Evolutionary conservation across 2,329 filamentous ascomycete species (phyloP).

Genomic region (Fonsecaea erecta): DNA sequence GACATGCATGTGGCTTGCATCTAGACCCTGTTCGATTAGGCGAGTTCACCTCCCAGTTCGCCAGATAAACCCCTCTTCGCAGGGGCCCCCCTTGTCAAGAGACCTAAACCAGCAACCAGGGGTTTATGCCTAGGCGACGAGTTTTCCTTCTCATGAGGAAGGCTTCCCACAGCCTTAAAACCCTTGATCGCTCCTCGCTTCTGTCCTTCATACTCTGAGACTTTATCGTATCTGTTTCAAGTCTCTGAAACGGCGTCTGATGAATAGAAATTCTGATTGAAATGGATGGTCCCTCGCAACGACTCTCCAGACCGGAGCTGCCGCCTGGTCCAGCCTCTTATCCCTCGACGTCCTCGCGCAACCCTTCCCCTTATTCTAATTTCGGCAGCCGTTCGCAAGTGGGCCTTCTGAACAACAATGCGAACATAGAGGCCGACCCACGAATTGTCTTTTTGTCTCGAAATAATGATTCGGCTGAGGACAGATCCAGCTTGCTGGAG

Average conservation of each 20-base stretch:
- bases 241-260: neutral
- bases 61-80: neutral
- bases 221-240: neutral
- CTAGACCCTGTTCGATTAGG: neutral
- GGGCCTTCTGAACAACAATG: neutral
- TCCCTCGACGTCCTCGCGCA: neutral
- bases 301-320: neutral
- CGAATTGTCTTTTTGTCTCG: neutral
- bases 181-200: neutral
- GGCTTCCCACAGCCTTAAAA: slow-evolving; percentile 6
- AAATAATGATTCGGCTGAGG: neutral
- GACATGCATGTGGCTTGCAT: slow-evolving; percentile 12
- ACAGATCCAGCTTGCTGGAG: neutral
- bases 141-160: neutral
- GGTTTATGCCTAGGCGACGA: neutral
- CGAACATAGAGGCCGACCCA: neutral
- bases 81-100: slow-evolving; percentile 1
- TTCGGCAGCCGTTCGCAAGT: neutral
- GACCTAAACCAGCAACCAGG: neutral
- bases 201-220: neutral
- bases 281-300: neutral
- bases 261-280: neutral
- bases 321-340: slow-evolving; percentile 7
- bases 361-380: neutral
- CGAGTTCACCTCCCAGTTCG: neutral